Evolutionary conservation across 1,284 basidiomycete genomes (phyloP), one percentile per base, ranked within the genome.

Genomic region (Termitomyces sp.): DNA sequence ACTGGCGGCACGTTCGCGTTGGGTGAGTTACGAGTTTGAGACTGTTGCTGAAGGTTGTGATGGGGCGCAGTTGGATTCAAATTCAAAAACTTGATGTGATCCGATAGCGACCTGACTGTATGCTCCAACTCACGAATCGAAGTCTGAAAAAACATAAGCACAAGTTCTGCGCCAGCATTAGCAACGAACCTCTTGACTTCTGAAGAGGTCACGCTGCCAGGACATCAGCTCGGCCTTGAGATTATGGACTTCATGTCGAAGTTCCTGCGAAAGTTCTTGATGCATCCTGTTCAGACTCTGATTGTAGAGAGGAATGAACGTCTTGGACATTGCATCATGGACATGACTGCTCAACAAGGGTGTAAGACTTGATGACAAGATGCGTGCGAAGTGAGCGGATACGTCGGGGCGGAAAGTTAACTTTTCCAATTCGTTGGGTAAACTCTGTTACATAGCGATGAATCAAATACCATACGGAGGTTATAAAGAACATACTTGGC

Each of bases 101-200:
- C 89, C 19, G 85, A 78, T 52, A 91, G 71, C 28, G 78, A 60
- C 44, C 86, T 76, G 50, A 91, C 82, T 14, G 80, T 82, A 59
- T 84, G 84, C 66, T 91, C 88, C 52, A 91, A 76, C 40, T 91
- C 87, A 52, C 86, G 79, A 54, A 91, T 87, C 33, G 84, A 72
- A 37, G 79, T 73, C 88, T 90, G 35, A 4, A 63, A 41, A 24
- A 16, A 31, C 6, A 60, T 46, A 14, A 58, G 21, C 42, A 19
- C 19, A 51, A 33, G 35, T n/a, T 31, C 46, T 48, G 45, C 33
- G 19, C 47, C 37, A 35, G 19, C 43, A 34, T 39, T 40, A 4
- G 31, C 49, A 28, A 70, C 77, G 30, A 57, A 88, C 88, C 78
- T 91, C 88, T 63, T 91, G 88, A 37, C 72, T 80, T 41, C 86